Percentiles rank a stretch among this genome's conserved stretches.
Evolutionary conservation across 2,329 filamentous ascomycete species (phyloP).

Genomic region (Tolypocladium inflatum): DNA sequence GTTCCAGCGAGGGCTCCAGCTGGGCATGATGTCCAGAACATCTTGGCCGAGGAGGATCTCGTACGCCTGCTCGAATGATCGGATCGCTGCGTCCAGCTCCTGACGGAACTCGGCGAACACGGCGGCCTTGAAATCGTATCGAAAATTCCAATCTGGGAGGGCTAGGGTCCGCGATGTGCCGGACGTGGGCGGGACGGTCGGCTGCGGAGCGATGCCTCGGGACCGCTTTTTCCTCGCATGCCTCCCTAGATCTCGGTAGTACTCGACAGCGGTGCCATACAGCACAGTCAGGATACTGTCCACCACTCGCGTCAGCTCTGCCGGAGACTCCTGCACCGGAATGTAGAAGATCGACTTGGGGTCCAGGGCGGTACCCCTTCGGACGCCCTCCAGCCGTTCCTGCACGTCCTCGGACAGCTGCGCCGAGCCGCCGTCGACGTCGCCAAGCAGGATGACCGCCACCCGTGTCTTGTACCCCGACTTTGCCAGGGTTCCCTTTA

Average conservation of each 20-base stretch:
- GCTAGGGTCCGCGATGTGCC: conserved; percentile 83
- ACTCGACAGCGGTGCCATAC: conserved; percentile 70
- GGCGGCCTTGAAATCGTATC: conserved; percentile 90
- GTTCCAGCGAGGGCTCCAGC: conserved; percentile 84
- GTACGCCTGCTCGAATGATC: conserved; percentile 81
- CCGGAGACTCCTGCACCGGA: conserved; percentile 59
- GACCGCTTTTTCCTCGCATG: conserved; percentile 83
- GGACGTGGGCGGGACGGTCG: conserved; percentile 71
- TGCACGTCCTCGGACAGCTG: conserved; percentile 54
- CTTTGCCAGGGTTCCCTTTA: conserved; percentile 56
- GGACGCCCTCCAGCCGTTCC: conserved; percentile 69
- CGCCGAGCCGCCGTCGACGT: conserved; percentile 15
- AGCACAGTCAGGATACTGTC: conserved; percentile 63
- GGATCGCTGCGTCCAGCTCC: conserved; percentile 79
- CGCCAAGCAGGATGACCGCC: conserved; percentile 50
- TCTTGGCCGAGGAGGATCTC: conserved; percentile 74
- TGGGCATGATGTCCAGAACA: conserved; percentile 78
- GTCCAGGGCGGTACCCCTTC: conserved; percentile 70
- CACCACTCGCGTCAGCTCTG: conserved; percentile 65
- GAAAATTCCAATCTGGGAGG: conserved; percentile 79
- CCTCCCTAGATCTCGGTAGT: conserved; percentile 90
- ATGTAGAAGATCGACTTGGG: conserved; percentile 80
- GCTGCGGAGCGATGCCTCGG: conserved; percentile 66
- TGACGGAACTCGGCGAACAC: conserved; percentile 88
- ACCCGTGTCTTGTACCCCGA: conserved; percentile 73